These are phyloP conservation scores for Coelastrella sp. DNA, from an alignment of 139 green algal species.

Conservation along the genomic window DNA sequence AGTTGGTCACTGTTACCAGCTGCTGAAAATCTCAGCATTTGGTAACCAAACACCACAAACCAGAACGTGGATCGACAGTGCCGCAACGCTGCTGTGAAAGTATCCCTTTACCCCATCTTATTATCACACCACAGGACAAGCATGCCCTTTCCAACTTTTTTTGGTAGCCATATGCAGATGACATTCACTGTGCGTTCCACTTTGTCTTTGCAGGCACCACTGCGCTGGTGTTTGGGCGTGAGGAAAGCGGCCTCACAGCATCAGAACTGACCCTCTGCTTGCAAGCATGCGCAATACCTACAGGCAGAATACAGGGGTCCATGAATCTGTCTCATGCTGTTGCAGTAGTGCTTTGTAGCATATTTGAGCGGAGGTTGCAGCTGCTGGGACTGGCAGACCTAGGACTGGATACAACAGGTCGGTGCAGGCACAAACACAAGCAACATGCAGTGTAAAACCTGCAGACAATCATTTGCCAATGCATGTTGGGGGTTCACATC, in stretches of 20 bases:
- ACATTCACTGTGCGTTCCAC: too few relatives aligned
- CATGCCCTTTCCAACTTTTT: too few relatives aligned
- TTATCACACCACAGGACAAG: too few relatives aligned
- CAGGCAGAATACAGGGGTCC: slow-evolving; percentile 64
- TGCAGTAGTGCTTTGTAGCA: slow-evolving; percentile 66
- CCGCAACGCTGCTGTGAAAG: neutral
- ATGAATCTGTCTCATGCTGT: slow-evolving; percentile 86
- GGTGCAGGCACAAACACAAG: neutral
- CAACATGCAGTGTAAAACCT: neutral
- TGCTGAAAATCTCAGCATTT: too few relatives aligned
- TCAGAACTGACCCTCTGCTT: slow-evolving; percentile 74
- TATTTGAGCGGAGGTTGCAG: slow-evolving; percentile 53
- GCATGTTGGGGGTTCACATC: neutral
- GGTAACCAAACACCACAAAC: too few relatives aligned
- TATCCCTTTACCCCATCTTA: neutral
- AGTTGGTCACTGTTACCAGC: too few relatives aligned
- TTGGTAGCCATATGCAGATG: too few relatives aligned
- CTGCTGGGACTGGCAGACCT: neutral
- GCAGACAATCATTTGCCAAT: neutral
- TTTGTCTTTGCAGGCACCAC: slow-evolving; percentile 25
- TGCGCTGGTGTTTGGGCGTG: slow-evolving; percentile 83
- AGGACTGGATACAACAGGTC: slow-evolving; percentile 34
- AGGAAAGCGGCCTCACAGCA: slow-evolving; percentile 77
- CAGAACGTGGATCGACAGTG: neutral
- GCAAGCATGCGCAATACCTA: slow-evolving; percentile 80